A percentile compares a stretch with the other conserved stretches of the same genome.
Evolutionary conservation across 345 rosid genomes (phyloP).

Genomic region (Nephelium lappaceum): DNA sequence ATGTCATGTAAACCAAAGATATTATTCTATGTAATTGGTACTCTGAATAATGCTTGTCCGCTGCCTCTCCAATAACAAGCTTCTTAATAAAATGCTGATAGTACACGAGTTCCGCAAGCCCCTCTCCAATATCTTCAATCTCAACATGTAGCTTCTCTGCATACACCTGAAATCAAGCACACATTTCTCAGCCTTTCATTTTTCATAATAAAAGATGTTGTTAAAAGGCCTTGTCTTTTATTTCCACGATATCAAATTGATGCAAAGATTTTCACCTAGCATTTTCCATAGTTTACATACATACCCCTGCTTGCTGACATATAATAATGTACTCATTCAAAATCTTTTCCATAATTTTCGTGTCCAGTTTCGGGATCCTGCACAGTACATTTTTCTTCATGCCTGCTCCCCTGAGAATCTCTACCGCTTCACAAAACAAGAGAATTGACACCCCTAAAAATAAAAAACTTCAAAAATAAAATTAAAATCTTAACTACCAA

Average conservation of each 20-base stretch:
- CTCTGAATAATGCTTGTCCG: constrained; percentile 54
- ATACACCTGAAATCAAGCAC: constrained; percentile 44
- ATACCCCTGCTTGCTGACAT: constrained; percentile 35
- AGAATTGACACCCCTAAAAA: no score
- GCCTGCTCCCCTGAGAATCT: no score
- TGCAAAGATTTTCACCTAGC: no score
- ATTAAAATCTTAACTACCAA: no score
- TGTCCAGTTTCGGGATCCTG: constrained; percentile 25
- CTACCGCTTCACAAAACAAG: no score
- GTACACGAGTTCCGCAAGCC: constrained; percentile 64
- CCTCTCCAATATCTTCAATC: constrained; percentile 55
- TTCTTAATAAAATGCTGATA: constrained; percentile 48
- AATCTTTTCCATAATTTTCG: constrained; percentile 20
- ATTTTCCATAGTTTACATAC: no score
- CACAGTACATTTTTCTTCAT: no score
- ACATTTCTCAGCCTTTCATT: no score
- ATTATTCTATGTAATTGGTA: constrained; percentile 20
- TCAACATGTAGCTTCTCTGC: constrained; percentile 45
- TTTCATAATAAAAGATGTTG: no score
- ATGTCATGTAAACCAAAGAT: neutral
- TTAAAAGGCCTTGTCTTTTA: no score
- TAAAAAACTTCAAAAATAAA: no score
- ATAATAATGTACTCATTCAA: constrained; percentile 39
- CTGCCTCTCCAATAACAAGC: constrained; percentile 83
- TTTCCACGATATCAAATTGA: no score